Evolutionary conservation across 2,329 filamentous ascomycete species (phyloP).

Genomic region (Corynespora cassiicola): DNA sequence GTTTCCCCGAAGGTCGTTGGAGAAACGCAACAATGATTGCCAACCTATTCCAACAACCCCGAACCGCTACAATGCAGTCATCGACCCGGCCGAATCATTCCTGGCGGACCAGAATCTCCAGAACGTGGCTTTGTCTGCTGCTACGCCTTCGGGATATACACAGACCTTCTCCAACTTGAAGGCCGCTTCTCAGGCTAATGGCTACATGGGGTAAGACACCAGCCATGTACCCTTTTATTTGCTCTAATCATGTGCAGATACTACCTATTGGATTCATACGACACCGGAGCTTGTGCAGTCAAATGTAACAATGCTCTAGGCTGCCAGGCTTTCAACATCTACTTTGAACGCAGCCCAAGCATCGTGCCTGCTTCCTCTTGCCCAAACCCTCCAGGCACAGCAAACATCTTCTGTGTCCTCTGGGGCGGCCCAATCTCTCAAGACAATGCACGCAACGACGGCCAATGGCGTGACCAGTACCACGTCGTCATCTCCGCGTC

Average conservation of each 20-base stretch:
- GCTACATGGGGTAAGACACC: conserved; percentile 19
- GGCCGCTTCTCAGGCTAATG: conserved; percentile 12
- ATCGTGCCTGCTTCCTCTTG: conserved; percentile 15
- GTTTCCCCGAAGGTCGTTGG: no score
- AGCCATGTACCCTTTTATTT: no score
- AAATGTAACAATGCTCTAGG: conserved; percentile 13
- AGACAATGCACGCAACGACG: conserved; percentile 29
- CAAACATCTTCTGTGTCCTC: conserved; percentile 37
- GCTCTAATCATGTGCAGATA: no score
- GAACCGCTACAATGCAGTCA: no score
- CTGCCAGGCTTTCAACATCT: conserved; percentile 28
- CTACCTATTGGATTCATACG: conserved; percentile 12
- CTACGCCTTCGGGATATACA: conserved; percentile 21
- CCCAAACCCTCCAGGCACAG: conserved; percentile 19
- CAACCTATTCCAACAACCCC: no score
- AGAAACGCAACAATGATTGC: no score
- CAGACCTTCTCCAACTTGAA: conserved; percentile 20
- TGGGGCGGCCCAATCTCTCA: conserved; percentile 21
- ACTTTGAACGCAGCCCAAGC: conserved; percentile 22
- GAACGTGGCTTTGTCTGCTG: conserved; percentile 14
- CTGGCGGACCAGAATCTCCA: no score
- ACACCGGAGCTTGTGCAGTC: conserved; percentile 14
- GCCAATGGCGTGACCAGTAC: conserved; percentile 27
- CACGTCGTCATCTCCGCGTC: conserved; percentile 21
- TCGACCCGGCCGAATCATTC: no score